A percentile compares a stretch with the other conserved stretches of the same genome.
These are phyloP conservation scores for Backusella tarrabulga DNA, from an alignment of 192 early-diverging fungal species.

Conservation along the genomic window DNA sequence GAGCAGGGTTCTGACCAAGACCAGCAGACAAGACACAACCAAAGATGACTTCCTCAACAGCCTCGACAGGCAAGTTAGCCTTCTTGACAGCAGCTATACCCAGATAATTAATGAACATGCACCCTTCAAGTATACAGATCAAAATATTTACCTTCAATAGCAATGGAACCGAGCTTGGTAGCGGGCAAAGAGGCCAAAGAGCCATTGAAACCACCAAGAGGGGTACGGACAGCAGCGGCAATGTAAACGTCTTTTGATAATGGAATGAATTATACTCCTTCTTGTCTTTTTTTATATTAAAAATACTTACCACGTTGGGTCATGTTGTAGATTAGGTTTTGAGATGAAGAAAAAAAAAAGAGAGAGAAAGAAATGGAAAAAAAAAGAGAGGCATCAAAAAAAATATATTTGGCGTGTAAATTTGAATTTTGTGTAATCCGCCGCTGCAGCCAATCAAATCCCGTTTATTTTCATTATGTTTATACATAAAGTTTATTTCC, in stretches of 20 bases:
- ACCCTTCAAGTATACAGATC: background rate
- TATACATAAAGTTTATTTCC: background rate
- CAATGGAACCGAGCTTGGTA: constrained; percentile 80
- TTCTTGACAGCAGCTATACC: constrained; percentile 48
- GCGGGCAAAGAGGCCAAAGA: constrained; percentile 82
- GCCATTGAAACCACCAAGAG: constrained; percentile 90
- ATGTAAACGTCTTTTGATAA: constrained; percentile 75
- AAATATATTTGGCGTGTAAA: background rate
- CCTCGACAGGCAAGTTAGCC: constrained; percentile 32
- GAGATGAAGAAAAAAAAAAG: background rate
- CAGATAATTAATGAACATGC: background rate
- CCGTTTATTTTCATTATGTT: background rate
- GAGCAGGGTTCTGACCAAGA: constrained; percentile 84
- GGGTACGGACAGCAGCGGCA: constrained; percentile 86
- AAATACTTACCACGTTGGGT: constrained; percentile 14
- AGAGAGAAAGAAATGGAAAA: background rate
- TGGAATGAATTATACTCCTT: background rate
- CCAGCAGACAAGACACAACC: constrained; percentile 80
- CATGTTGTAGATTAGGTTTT: constrained; percentile 9
- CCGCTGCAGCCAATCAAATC: background rate
- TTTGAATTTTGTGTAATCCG: background rate
- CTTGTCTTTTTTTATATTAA: background rate
- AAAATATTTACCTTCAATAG: constrained; percentile 69
- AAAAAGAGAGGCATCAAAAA: constrained; percentile 1
- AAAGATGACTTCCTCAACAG: constrained; percentile 77